Evolutionary conservation across 352 stramenopile genomes (phyloP).

Genomic region (Globisporangium sylvaticum): DNA sequence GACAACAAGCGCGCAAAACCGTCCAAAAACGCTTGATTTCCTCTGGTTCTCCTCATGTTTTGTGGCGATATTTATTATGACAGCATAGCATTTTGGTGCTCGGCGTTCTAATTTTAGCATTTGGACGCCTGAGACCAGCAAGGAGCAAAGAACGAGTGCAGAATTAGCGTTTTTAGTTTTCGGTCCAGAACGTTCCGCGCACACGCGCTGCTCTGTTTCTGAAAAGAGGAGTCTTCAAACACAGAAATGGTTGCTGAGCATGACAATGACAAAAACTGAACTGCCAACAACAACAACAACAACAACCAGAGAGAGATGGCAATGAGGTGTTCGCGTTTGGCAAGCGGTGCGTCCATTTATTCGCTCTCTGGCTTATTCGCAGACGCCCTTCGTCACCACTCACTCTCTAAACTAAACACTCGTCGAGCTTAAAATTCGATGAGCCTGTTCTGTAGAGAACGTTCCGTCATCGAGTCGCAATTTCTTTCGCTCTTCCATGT

Average conservation of each 20-base stretch:
- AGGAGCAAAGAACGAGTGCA: background rate
- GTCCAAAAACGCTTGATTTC: background rate
- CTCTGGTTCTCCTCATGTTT: background rate
- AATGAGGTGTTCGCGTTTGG: background rate
- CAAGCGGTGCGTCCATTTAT: background rate
- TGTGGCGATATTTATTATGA: background rate
- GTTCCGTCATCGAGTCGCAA: background rate
- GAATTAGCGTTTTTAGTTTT: background rate
- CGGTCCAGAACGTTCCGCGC: background rate
- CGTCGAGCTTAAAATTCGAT: no score
- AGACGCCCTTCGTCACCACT: no score
- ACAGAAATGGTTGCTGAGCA: background rate
- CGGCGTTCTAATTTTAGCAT: background rate
- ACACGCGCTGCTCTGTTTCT: background rate
- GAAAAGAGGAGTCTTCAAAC: background rate
- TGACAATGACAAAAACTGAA: background rate
- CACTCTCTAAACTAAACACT: no score
- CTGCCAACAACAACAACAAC: background rate
- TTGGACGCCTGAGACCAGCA: background rate
- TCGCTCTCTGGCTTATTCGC: no score
- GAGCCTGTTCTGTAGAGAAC: background rate
- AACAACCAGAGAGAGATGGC: background rate
- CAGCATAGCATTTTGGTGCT: background rate
- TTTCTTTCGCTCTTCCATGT: slow-evolving; percentile 3
- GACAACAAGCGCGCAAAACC: no score